Percentiles rank a stretch among this genome's conserved stretches.
These are phyloP conservation scores for Backusella sp. DNA, from an alignment of 192 early-diverging fungal species.

Conservation along the genomic window DNA sequence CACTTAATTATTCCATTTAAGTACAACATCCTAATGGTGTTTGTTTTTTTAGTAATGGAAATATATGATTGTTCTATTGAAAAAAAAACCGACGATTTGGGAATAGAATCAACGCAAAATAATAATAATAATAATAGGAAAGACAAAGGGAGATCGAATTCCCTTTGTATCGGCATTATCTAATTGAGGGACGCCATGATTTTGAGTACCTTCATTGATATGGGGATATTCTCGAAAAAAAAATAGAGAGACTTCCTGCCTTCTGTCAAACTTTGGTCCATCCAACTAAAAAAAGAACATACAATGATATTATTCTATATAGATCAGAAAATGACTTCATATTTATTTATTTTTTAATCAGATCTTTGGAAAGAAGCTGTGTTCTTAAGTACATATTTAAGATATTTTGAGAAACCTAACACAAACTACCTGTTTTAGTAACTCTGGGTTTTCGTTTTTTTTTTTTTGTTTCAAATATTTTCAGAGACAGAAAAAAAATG, in stretches of 20 bases:
- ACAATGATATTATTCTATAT: background rate
- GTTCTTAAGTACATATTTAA: background rate
- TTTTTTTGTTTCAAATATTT: background rate
- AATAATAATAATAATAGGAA: background rate
- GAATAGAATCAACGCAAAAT: background rate
- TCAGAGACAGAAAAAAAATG: background rate
- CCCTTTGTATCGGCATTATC: background rate
- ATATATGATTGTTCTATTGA: background rate
- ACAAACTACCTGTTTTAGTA: background rate
- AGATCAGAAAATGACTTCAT: background rate
- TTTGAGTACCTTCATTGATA: background rate
- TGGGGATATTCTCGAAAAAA: background rate
- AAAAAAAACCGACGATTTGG: background rate
- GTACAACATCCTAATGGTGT: background rate
- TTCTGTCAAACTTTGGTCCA: background rate
- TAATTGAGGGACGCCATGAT: background rate
- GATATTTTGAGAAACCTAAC: background rate
- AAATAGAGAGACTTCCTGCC: background rate
- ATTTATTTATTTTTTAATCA: background rate
- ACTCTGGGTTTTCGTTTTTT: background rate
- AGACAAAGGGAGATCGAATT: background rate
- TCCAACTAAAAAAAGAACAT: background rate
- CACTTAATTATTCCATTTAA: background rate
- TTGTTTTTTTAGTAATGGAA: background rate
- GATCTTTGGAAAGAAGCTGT: background rate